Evolutionary conservation across 371 early-diverging fungal genomes (phyloP), one percentile per base, ranked within the genome.

Genomic region (Lichtheimia hyalospora): DNA sequence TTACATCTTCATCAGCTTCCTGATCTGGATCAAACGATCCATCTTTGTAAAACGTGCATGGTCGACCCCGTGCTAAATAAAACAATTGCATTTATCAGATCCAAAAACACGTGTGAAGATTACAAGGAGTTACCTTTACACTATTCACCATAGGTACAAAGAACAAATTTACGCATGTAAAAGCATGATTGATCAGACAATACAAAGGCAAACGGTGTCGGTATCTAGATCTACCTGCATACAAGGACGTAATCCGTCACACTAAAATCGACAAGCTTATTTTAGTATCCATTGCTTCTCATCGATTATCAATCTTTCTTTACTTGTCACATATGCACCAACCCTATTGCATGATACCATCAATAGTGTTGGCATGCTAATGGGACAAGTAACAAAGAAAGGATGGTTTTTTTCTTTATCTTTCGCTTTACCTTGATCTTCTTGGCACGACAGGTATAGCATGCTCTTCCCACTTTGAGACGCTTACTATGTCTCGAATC

Each of bases 221-320:
- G 40, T 40, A 21, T n/a, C 27, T 15, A 13, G 34, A 34, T 23
- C 34, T 75, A 80, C 81, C 81, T 80, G 81, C 81, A 80, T 80
- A 67, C 81, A 80, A 18, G 81, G 81, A 14, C 73, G 81, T 13
- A 80, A 51, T 21, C 81, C 81, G 71, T 80, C 81, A 23, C 81
- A 80, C 81, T 80, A 61, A 18, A 21, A 23, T 27, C 34, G 10
- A 16, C 16, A 50, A 50, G 23, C 53, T 53, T 18, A 53, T 39
- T 53, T 53, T 53, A 53, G 53, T 39, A 53, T 40, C n/a, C n/a
- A n/a, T n/a, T n/a, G n/a, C n/a, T n/a, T n/a, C n/a, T 16, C 16
- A 53, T 39, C 34, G 6, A 4, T 8, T 34, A 34, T 8, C 34
- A 6, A 34, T 34, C 34, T 34, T 10, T 34, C 34, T 34, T 8